Conservation (phyloP, 2,329 filamentous ascomycete species). For the Pseudogymnoascus destructans region DNA sequence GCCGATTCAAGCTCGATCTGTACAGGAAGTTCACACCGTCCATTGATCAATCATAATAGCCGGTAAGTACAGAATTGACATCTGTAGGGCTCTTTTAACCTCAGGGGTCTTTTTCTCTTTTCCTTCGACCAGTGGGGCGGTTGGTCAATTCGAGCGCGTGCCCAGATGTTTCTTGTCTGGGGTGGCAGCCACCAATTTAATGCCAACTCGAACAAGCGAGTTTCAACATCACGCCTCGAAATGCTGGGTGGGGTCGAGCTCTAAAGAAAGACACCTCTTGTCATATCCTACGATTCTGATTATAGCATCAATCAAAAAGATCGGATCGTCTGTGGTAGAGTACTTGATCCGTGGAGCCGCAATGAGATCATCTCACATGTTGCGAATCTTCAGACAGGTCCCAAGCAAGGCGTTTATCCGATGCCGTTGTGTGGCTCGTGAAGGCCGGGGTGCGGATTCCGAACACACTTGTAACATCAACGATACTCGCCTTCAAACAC, state of each 20-base stretch:
- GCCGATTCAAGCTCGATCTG: not conserved
- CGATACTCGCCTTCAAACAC: conserved; percentile 4
- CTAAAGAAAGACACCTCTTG: not conserved
- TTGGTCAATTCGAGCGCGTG: not conserved
- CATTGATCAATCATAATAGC: not conserved
- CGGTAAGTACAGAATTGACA: not conserved
- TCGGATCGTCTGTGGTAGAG: conserved; percentile 24
- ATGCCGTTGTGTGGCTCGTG: not conserved
- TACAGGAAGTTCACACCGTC: not conserved
- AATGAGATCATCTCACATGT: not conserved
- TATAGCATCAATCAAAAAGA: conserved; percentile 19
- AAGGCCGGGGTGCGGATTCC: not conserved
- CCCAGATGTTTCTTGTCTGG: conserved; percentile 3
- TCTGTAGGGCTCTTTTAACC: not conserved
- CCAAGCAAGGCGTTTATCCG: not conserved
- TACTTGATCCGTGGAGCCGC: not conserved
- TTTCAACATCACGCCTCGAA: conserved; percentile 1
- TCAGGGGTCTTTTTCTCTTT: not conserved
- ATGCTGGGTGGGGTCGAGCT: not conserved
- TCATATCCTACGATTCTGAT: not conserved
- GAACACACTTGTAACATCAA: conserved; percentile 6
- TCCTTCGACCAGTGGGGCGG: not conserved
- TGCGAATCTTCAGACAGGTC: not conserved
- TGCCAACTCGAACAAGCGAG: not conserved
- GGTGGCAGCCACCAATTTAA: not conserved